Evolutionary conservation across 192 early-diverging fungal species (phyloP).

Genomic region (Podila minutissima): DNA sequence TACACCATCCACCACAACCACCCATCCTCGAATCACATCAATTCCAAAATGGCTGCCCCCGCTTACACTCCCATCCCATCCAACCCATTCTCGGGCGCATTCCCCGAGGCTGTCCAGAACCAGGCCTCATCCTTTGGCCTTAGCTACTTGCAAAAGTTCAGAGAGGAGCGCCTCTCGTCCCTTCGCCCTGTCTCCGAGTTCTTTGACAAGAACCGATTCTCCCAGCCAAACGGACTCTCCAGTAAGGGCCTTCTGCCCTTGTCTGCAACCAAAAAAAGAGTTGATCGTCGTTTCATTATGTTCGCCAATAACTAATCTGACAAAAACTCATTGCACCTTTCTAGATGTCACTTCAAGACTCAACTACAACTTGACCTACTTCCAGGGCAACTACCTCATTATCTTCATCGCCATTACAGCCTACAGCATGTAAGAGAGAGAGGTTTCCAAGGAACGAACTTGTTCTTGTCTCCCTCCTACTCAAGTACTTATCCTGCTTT

Average conservation of each 20-base stretch:
- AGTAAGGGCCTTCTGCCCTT: conserved; percentile 19
- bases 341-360: conserved; percentile 51
- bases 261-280: no score
- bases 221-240: conserved; percentile 51
- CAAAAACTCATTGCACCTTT: neutral
- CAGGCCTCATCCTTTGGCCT: conserved; percentile 44
- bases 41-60: conserved; percentile 32
- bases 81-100: conserved; percentile 42
- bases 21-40: neutral
- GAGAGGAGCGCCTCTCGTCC: conserved; percentile 61
- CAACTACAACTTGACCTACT: conserved; percentile 69
- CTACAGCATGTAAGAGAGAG: conserved; percentile 62
- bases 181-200: conserved; percentile 62
- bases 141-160: conserved; percentile 56
- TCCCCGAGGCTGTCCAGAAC: conserved; percentile 35
- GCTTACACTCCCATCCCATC: conserved; percentile 37
- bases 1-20: neutral
- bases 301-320: no score
- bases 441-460: neutral
- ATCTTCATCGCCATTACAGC: conserved; percentile 63
- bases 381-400: conserved; percentile 69
- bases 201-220: conserved; percentile 66
- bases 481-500: neutral
- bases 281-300: no score
- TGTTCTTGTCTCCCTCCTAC: no score